Percentiles rank a stretch among this genome's conserved stretches.
phyloP scores from a whole-genome alignment of 2,329 filamentous ascomycete genomes.

The Verticillium longisporum region DNA sequence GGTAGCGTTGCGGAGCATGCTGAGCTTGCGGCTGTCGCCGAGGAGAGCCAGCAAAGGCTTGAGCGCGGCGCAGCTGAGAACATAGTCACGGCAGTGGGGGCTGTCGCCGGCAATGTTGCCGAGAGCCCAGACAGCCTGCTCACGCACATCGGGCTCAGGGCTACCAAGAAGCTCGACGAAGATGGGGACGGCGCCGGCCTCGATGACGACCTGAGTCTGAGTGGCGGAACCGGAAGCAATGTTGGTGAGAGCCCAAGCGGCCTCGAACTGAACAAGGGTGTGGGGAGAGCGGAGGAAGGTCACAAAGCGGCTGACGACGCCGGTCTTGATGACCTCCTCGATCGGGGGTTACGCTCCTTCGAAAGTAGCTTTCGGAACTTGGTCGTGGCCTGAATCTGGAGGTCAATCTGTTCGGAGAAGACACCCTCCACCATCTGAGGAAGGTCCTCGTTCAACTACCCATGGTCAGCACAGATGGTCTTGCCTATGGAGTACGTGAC shows the following conservation, averaged over 20 bases:
- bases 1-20: conserved; percentile 97
- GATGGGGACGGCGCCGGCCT: conserved; percentile 95
- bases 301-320: conserved; percentile 94
- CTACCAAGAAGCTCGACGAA: conserved; percentile 94
- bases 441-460: conserved; percentile 90
- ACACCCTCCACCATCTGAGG: conserved; percentile 97
- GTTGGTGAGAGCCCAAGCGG: conserved; percentile 98
- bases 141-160: conserved; percentile 93
- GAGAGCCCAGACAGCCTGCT: conserved; percentile 97
- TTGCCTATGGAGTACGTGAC: background rate
- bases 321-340: conserved; percentile 98
- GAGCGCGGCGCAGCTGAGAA: conserved; percentile 83
- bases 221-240: conserved; percentile 95
- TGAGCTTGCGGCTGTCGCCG: conserved; percentile 95
- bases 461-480: conserved; percentile 18
- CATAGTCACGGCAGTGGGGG: conserved; percentile 94
- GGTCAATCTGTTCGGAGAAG: conserved; percentile 97
- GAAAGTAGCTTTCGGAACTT: conserved; percentile 97
- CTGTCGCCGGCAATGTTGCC: conserved; percentile 99
- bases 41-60: conserved; percentile 84
- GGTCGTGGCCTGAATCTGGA: conserved; percentile 94
- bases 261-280: conserved; percentile 97
- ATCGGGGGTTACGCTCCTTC: conserved; percentile 99
- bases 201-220: conserved; percentile 98
- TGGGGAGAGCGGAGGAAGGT: conserved; percentile 97